Evolutionary conservation across 106 monocot genomes (phyloP).

Genomic region (Dioscorea alata): DNA sequence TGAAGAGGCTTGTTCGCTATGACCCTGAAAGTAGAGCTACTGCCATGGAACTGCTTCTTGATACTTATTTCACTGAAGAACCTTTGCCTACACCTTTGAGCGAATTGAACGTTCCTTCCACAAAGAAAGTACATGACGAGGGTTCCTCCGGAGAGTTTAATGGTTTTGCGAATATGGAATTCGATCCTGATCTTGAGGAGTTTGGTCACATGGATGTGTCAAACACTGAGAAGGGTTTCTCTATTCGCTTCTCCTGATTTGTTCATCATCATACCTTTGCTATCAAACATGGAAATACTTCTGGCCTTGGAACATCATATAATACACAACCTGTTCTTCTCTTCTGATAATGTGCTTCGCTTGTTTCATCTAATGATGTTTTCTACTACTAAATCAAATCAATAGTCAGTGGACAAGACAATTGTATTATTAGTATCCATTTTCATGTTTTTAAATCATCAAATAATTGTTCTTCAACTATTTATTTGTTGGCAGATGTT

Average conservation of each 20-base stretch:
- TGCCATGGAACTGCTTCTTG: slow-evolving; percentile 51
- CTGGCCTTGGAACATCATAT: too few relatives aligned
- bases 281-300: too few relatives aligned
- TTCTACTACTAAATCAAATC: too few relatives aligned
- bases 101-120: slow-evolving; percentile 54
- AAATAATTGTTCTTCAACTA: too few relatives aligned
- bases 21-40: slow-evolving; percentile 52
- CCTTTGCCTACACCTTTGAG: slow-evolving; percentile 45
- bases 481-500: too few relatives aligned
- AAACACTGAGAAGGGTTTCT: slow-evolving; percentile 34
- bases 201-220: slow-evolving; percentile 56
- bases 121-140: slow-evolving; percentile 45
- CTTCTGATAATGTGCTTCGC: too few relatives aligned
- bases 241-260: slow-evolving; percentile 1
- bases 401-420: too few relatives aligned
- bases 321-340: too few relatives aligned
- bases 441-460: too few relatives aligned
- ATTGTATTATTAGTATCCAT: too few relatives aligned
- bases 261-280: not conserved
- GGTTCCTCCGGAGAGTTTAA: slow-evolving; percentile 43
- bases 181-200: slow-evolving; percentile 60
- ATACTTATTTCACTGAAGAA: slow-evolving; percentile 63
- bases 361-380: too few relatives aligned
- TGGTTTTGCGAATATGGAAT: slow-evolving; percentile 23
- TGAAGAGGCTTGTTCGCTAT: slow-evolving; percentile 56